Evolutionary conservation across 2,329 filamentous ascomycete species (phyloP).

Genomic region (Botrytis sinoallii): DNA sequence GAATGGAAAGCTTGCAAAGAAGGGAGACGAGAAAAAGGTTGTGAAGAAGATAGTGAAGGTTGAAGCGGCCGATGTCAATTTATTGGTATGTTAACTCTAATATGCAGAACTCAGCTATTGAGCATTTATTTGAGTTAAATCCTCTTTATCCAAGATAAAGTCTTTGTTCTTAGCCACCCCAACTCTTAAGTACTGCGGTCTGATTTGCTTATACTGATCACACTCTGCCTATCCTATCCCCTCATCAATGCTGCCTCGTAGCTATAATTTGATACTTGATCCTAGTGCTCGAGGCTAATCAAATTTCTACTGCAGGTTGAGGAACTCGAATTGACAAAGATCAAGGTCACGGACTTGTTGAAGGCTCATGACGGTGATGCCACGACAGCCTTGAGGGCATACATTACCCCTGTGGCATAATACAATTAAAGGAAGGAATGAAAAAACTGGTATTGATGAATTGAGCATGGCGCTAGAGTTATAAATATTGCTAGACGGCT

Average conservation of each 20-base stretch:
- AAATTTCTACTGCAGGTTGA: constrained; percentile 51
- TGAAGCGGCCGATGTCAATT: constrained; percentile 64
- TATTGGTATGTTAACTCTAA: constrained; percentile 55
- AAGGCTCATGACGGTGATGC: constrained; percentile 68
- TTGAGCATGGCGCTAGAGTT: constrained; percentile 31
- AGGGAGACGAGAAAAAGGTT: constrained; percentile 49
- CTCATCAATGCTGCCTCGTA: not conserved
- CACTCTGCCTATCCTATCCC: not conserved
- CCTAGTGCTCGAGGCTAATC: constrained; percentile 21
- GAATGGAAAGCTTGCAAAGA: constrained; percentile 39
- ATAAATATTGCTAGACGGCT: not conserved
- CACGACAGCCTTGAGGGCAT: constrained; percentile 64
- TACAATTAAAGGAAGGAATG: not conserved
- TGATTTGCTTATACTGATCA: not conserved
- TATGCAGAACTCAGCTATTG: not conserved
- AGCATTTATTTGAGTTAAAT: constrained; percentile 3
- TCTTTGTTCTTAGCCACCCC: not conserved
- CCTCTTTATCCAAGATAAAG: not conserved
- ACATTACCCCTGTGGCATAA: constrained; percentile 39
- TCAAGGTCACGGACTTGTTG: constrained; percentile 71
- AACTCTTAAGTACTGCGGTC: not conserved
- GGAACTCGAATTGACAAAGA: constrained; percentile 68
- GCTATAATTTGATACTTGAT: not conserved
- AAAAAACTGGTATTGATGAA: not conserved
- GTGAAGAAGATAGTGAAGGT: constrained; percentile 65